Percentiles rank a stretch among this genome's conserved stretches.
phyloP scores from a whole-genome alignment of 2,329 filamentous ascomycete genomes.

The Claviceps sorghi region DNA sequence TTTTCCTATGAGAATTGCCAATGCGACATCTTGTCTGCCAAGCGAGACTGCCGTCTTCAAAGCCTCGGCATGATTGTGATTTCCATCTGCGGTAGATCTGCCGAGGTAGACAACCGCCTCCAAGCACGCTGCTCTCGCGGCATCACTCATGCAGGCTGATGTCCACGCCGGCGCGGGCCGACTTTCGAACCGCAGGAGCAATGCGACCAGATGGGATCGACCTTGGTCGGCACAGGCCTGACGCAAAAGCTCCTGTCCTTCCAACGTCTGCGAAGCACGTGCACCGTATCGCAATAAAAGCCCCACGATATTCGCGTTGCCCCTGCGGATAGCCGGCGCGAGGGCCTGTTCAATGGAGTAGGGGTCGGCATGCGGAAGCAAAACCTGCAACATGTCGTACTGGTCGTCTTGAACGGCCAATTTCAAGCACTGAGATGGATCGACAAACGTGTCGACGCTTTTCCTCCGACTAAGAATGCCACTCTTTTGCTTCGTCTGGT shows the following conservation, averaged over 20 bases:
- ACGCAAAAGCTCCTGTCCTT: slow-evolving; percentile 39
- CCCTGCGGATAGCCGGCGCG: slow-evolving; percentile 31
- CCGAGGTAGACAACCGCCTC: slow-evolving; percentile 36
- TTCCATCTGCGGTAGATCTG: slow-evolving; percentile 37
- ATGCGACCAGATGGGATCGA: slow-evolving; percentile 29
- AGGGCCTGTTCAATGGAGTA: slow-evolving; percentile 35
- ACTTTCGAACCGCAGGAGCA: slow-evolving; percentile 35
- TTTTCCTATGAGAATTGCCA: slow-evolving; percentile 39
- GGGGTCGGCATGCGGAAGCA: slow-evolving; percentile 38
- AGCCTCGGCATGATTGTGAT: slow-evolving; percentile 36
- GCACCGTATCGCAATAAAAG: slow-evolving; percentile 38
- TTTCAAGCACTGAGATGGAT: slow-evolving; percentile 35
- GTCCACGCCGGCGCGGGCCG: slow-evolving; percentile 27
- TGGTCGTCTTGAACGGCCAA: slow-evolving; percentile 36
- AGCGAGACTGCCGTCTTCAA: slow-evolving; percentile 34
- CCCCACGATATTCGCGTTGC: slow-evolving; percentile 28
- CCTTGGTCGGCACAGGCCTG: slow-evolving; percentile 32
- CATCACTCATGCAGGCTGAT: slow-evolving; percentile 38
- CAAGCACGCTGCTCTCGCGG: slow-evolving; percentile 32
- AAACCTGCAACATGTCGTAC: slow-evolving; percentile 36
- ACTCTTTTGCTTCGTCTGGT: slow-evolving; percentile 29
- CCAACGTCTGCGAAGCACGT: slow-evolving; percentile 29
- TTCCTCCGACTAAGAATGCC: slow-evolving; percentile 33
- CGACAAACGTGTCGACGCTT: slow-evolving; percentile 32
- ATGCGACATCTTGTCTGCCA: slow-evolving; percentile 36